Evolutionary conservation across 2,329 filamentous ascomycete species (phyloP), one percentile per base, ranked within the genome.

Genomic region (Podosphaera xanthii): DNA sequence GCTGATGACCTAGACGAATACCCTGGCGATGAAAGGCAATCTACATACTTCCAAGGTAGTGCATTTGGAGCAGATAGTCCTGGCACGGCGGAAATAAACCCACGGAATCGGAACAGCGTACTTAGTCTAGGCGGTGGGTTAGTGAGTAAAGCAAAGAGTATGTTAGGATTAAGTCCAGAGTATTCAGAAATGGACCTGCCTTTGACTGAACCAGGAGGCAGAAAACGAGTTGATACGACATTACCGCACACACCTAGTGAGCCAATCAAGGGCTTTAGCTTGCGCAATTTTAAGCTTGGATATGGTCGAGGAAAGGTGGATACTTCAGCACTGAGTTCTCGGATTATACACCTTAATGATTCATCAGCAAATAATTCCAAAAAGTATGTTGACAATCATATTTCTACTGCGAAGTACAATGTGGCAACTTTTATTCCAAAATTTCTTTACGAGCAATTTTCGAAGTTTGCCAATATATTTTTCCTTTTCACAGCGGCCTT

Each of bases 181-280:
- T 97, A 98, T 72, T 96, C 91, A 40, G 92, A 97, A 72, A 98
- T 98, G 92, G 91, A 98, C 69, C 76, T 98, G 59, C 92, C 92
- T 12, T 76, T 98, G 71, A 97, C 91, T 4, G 88, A 97, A 69
- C 74, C 84, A 54, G 79, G 76, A 58, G 77, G 76, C 55, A 73
- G 76, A 65, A 72, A 62, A 52, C 67, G 73, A 64, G 68, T 71
- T 55, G 71, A 72, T 67, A 66, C 75, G 59, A 73, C 73, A 64
- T 74, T 69, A 55, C 68, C 71, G 58, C 75, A 75, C 63, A 72
- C 74, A 56, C 69, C 68, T 61, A 73, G 66, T 70, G 63, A 65
- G 56, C 63, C 64, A 8, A 60, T 70, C 66, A 85, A 77, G 70
- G 82, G 76, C 65, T 82, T 86, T 65, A 81, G 81, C 64, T 75